phyloP scores from a whole-genome alignment of 1,139 yeast genomes.

The Scheffersomyces illinoinensis region DNA sequence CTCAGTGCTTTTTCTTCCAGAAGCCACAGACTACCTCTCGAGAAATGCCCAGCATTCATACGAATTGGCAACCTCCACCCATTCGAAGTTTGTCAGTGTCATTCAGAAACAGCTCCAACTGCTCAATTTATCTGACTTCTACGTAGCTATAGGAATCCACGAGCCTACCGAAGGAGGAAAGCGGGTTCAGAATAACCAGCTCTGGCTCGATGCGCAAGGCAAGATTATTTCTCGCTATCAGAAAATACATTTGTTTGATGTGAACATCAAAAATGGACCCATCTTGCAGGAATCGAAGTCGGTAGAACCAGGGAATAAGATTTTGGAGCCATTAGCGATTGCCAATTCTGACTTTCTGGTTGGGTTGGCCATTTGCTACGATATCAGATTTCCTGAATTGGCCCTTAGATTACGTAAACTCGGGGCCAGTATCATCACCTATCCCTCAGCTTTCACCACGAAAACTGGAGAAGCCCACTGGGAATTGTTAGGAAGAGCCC shows the following conservation, averaged over 20 bases:
- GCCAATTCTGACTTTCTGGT: constrained; percentile 57
- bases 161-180: constrained; percentile 53
- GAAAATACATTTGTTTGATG: constrained; percentile 88
- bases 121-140: constrained; percentile 26
- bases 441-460: constrained; percentile 90
- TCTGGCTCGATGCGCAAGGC: constrained; percentile 72
- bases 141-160: constrained; percentile 70
- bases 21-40: constrained; percentile 88
- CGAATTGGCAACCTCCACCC: constrained; percentile 53
- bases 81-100: constrained; percentile 50
- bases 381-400: constrained; percentile 84
- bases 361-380: constrained; percentile 85
- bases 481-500: constrained; percentile 72
- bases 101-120: constrained; percentile 49
- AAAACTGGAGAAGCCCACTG: constrained; percentile 92
- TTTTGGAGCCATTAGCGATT: constrained; percentile 45
- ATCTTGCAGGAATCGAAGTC: constrained; percentile 73
- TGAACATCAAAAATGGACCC: constrained; percentile 74
- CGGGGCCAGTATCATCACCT: constrained; percentile 81
- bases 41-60: constrained; percentile 66
- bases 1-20: constrained; percentile 79
- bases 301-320: constrained; percentile 72
- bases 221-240: constrained; percentile 68
- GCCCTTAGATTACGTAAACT: constrained; percentile 60
- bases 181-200: constrained; percentile 66